A percentile compares a stretch with the other conserved stretches of the same genome.
These are phyloP conservation scores for Globisporangium lucens DNA, from an alignment of 352 stramenopile genomes.

Conservation along the genomic window DNA sequence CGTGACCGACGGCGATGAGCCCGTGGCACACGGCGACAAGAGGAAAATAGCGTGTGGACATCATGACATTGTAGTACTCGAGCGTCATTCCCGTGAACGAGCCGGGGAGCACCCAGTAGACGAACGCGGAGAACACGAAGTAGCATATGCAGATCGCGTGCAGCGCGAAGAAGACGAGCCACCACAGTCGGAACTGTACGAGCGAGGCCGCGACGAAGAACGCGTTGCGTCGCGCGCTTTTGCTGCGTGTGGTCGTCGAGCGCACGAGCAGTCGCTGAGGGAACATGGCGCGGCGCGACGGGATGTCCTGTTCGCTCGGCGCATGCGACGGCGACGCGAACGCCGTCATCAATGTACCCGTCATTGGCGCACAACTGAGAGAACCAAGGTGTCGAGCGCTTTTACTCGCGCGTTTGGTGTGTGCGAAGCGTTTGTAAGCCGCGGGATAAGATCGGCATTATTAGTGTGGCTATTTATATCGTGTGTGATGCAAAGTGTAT, in stretches of 20 bases:
- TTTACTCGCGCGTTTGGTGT: not conserved
- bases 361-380: not conserved
- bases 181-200: constrained; percentile 16
- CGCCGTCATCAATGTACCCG: not conserved
- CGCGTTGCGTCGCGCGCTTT: constrained; percentile 3
- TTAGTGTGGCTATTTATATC: not conserved
- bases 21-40: constrained; percentile 8
- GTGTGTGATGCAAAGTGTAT: not conserved
- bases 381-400: not conserved
- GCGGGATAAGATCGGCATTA: not conserved
- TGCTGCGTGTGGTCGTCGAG: constrained; percentile 6
- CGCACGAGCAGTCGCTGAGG: constrained; percentile 5
- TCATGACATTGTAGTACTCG: constrained; percentile 10
- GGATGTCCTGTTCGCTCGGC: not conserved
- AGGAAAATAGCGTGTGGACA: constrained; percentile 4
- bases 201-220: constrained; percentile 13
- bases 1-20: constrained; percentile 8
- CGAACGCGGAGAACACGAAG: constrained; percentile 6
- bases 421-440: not conserved
- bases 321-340: not conserved
- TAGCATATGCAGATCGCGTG: constrained; percentile 12
- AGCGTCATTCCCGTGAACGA: constrained; percentile 9
- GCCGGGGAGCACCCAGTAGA: constrained; percentile 10
- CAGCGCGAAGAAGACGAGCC: constrained; percentile 9
- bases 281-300: not conserved